Evolutionary conservation across 2,329 filamentous ascomycete species (phyloP), one percentile per base, ranked within the genome.

Genomic region (Hymenoscyphus scutula): DNA sequence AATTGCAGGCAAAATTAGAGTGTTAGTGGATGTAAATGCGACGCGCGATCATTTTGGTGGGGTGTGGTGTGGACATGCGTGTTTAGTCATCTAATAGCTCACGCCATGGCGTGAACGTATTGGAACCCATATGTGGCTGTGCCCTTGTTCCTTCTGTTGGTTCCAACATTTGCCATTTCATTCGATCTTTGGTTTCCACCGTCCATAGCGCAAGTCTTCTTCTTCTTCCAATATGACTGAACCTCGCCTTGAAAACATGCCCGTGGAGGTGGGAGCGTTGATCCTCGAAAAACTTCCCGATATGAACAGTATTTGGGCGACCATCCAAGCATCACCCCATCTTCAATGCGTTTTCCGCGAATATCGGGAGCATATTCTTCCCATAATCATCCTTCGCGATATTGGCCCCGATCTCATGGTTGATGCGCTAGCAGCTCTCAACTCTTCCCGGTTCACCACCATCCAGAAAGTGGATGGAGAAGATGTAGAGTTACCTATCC

Each of bases 341-440:
- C 23, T 59, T 4, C 27, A 59, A 53, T 4, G 34, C 13, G 38
- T 59, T 15, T 62, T 62, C 38, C 38, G 61, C 38, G 15, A 56
- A 5, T 34, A 56, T 59, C 61, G 57, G 19, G 29, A 57, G 19
- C 29, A 37, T 8, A 59, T 62, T 11, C 34, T 62, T 37, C 30
- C 51, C 3, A 56, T 30, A 27, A 37, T 62, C n/a, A 56, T 62
- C 29, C 27, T 51, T 34, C 56, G 56, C 19, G 56, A 62, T n/a
- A 60, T 62, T 57, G 34, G 61, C 15, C 37, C 51, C 3, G 37
- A 5, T 53, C n/a, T 62, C 13, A 23, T 56, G 34, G 29, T 30
- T 13, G 57, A 62, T 8, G 56, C 61, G 27, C 23, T 59, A 29
- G 56, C 56, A 34, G 57, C 61, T 59, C 56, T 62, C 25, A 19